Percentiles rank a stretch among this genome's conserved stretches.
Conservation (phyloP, 2,329 filamentous ascomycete genomes). For the Proliferodiscus dingleyae region DNA sequence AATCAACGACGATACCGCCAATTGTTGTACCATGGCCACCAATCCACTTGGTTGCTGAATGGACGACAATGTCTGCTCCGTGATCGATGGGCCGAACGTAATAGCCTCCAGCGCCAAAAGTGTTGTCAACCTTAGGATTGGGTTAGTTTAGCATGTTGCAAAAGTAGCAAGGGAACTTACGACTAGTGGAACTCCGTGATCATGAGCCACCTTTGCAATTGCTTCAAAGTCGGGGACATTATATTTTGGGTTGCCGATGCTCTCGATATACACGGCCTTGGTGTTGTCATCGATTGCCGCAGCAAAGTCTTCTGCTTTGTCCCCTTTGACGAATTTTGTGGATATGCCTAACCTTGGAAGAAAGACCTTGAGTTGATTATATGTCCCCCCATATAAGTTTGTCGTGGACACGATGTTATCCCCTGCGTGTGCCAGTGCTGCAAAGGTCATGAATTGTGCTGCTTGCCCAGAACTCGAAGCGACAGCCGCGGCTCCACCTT, state of each 20-base stretch:
- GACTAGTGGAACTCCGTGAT: slow-evolving; percentile 53
- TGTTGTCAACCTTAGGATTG: slow-evolving; percentile 71
- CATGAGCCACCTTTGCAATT: slow-evolving; percentile 75
- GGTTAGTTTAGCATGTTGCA: slow-evolving; percentile 4
- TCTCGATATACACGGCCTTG: slow-evolving; percentile 88
- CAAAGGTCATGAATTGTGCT: slow-evolving; percentile 87
- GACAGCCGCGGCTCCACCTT: slow-evolving; percentile 83
- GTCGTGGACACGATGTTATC: slow-evolving; percentile 92
- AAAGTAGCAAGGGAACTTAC: slow-evolving; percentile 29
- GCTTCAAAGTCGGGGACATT: slow-evolving; percentile 89
- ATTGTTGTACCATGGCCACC: slow-evolving; percentile 93
- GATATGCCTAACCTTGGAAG: slow-evolving; percentile 80
- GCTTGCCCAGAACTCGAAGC: slow-evolving; percentile 82
- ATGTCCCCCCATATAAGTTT: slow-evolving; percentile 91
- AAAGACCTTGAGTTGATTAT: slow-evolving; percentile 94
- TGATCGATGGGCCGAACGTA: slow-evolving; percentile 82
- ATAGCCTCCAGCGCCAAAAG: slow-evolving; percentile 89
- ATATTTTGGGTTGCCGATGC: slow-evolving; percentile 84
- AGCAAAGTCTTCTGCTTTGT: slow-evolving; percentile 73
- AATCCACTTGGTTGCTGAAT: slow-evolving; percentile 96
- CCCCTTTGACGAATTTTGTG: slow-evolving; percentile 82
- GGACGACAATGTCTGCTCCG: slow-evolving; percentile 88
- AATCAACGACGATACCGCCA: slow-evolving; percentile 79
- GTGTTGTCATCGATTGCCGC: slow-evolving; percentile 86
- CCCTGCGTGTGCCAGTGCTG: slow-evolving; percentile 76